A percentile compares a stretch with the other conserved stretches of the same genome.
These are phyloP conservation scores for Corchorus capsularis DNA, from an alignment of 345 rosid species.

Conservation along the genomic window DNA sequence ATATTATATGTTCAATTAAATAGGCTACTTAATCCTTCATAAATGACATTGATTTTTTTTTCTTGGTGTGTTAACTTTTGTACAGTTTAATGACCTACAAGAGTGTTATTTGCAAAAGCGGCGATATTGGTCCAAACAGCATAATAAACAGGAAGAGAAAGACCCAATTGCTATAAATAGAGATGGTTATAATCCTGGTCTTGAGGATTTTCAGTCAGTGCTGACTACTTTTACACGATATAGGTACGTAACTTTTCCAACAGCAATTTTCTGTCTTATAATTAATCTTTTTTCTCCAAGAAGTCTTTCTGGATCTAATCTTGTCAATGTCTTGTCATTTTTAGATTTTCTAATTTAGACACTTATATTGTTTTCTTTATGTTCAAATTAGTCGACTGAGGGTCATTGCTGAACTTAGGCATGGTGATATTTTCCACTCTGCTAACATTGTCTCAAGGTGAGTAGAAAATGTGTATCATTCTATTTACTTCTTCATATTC, in stretches of 20 bases:
- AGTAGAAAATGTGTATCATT: conserved; percentile 22
- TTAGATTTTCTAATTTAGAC: conserved; percentile 3
- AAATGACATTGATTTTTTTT: not conserved
- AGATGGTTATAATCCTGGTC: conserved; percentile 53
- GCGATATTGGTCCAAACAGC: conserved; percentile 30
- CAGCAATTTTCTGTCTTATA: not conserved
- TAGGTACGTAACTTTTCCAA: conserved; percentile 38
- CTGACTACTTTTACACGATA: conserved; percentile 47
- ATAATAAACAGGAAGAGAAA: conserved; percentile 36
- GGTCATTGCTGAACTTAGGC: conserved; percentile 60
- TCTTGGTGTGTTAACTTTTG: conserved; percentile 11
- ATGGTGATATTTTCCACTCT: conserved; percentile 54
- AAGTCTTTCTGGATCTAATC: not conserved
- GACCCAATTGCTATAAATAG: conserved; percentile 30
- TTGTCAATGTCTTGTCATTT: conserved; percentile 3
- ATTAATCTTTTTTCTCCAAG: not conserved
- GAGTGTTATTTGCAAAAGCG: conserved; percentile 60
- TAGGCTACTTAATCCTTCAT: not conserved
- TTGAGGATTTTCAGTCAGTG: conserved; percentile 53
- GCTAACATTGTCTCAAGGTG: conserved; percentile 60
- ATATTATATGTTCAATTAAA: not conserved
- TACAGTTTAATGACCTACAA: conserved; percentile 58
- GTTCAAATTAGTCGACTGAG: conserved; percentile 49
- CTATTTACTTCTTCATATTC: not conserved
- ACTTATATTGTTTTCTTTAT: conserved; percentile 10